Evolutionary conservation across 129 eudicot genomes (phyloP).

Genomic region (Logfia minima): DNA sequence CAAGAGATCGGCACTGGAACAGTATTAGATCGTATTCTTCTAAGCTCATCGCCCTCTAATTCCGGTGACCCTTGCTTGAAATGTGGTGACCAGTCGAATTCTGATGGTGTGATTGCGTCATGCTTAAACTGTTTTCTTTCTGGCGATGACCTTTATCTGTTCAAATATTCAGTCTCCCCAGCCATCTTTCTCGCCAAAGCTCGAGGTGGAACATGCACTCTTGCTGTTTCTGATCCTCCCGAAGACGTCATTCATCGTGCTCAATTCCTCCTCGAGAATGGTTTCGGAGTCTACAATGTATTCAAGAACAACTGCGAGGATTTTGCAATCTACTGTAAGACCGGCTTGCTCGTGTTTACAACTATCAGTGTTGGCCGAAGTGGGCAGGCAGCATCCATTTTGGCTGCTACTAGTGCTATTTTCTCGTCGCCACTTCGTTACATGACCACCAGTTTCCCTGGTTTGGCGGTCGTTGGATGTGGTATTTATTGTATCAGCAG

Average conservation of each 20-base stretch:
- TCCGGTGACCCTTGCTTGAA: constrained; percentile 60
- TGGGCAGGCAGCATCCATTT: constrained; percentile 69
- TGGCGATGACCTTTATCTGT: constrained; percentile 70
- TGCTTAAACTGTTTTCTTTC: constrained; percentile 89
- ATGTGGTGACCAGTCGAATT: constrained; percentile 72
- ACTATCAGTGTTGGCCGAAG: constrained; percentile 78
- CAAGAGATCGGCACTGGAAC: constrained; percentile 99
- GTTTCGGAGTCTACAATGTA: constrained; percentile 78
- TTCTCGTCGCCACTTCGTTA: constrained; percentile 78
- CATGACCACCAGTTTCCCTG: constrained; percentile 62
- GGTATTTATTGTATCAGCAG: constrained; percentile 77
- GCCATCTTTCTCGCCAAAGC: constrained; percentile 76
- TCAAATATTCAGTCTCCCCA: constrained; percentile 58
- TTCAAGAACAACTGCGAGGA: constrained; percentile 96
- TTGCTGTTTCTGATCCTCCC: constrained; percentile 67
- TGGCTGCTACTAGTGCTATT: constrained; percentile 78
- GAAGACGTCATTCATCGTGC: constrained; percentile 79
- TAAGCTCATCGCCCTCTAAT: constrained; percentile 66
- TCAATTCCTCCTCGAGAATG: constrained; percentile 65
- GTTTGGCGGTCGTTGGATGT: constrained; percentile 75
- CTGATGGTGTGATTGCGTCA: constrained; percentile 77
- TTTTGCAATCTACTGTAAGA: constrained; percentile 89
- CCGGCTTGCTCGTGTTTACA: constrained; percentile 67
- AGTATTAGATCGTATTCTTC: constrained; percentile 54
- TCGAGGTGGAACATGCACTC: constrained; percentile 98